A percentile compares a stretch with the other conserved stretches of the same genome.
Conservation (phyloP, 1,284 basidiomycete species). For the Schizophyllum amplum region DNA sequence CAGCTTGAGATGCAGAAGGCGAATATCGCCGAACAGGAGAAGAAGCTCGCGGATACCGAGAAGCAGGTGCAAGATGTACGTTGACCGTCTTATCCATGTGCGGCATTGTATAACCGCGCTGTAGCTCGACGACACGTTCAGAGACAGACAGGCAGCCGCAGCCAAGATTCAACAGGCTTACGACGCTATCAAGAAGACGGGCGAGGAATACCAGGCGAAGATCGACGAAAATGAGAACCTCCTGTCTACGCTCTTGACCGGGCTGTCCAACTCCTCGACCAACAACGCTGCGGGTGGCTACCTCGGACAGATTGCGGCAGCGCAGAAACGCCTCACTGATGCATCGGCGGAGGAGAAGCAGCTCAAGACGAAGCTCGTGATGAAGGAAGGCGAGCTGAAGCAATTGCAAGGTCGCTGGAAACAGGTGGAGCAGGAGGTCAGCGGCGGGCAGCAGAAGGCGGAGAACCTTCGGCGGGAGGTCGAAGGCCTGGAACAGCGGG, state of each 20-base stretch:
- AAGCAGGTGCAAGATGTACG: slow-evolving; percentile 56
- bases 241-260: slow-evolving; percentile 92
- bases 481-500: slow-evolving; percentile 43
- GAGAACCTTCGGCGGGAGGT: slow-evolving; percentile 55
- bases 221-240: slow-evolving; percentile 83
- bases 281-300: slow-evolving; percentile 67
- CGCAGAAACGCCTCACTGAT: slow-evolving; percentile 68
- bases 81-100: slow-evolving; percentile 9
- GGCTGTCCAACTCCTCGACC: slow-evolving; percentile 67
- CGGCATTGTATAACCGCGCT: not conserved
- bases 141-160: slow-evolving; percentile 53
- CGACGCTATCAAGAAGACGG: slow-evolving; percentile 65
- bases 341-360: slow-evolving; percentile 85
- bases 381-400: slow-evolving; percentile 79
- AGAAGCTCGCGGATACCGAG: slow-evolving; percentile 44
- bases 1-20: slow-evolving; percentile 81
- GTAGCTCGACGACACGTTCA: slow-evolving; percentile 50
- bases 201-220: slow-evolving; percentile 56
- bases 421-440: slow-evolving; percentile 78
- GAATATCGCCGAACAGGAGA: slow-evolving; percentile 75
- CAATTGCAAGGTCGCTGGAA: slow-evolving; percentile 76
- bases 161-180: slow-evolving; percentile 54
- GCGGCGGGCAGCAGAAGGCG: slow-evolving; percentile 68
- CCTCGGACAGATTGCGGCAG: slow-evolving; percentile 94
- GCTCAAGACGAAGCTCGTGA: slow-evolving; percentile 67